Evolutionary conservation across 2,329 filamentous ascomycete species (phyloP).

Genomic region (Colletotrichum simmondsii): DNA sequence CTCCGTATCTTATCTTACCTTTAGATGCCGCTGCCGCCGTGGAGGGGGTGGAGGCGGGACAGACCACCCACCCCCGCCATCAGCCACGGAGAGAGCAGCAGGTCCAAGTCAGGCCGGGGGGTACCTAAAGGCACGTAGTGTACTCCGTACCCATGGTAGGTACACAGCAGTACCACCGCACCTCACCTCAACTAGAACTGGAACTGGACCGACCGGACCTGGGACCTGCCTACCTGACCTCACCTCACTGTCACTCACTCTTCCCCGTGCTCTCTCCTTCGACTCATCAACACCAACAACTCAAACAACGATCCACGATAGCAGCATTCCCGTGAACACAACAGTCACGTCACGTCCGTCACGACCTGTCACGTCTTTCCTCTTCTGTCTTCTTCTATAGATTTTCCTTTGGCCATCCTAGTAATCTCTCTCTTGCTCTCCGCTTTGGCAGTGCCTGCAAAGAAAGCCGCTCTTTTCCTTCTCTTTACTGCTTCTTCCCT

Average conservation of each 20-base stretch:
- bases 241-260: constrained; percentile 27
- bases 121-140: constrained; percentile 10
- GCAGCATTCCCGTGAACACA: constrained; percentile 33
- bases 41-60: constrained; percentile 1
- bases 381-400: constrained; percentile 33
- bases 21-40: not conserved
- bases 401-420: constrained; percentile 16
- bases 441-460: constrained; percentile 31
- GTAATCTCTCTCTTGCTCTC: constrained; percentile 29
- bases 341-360: constrained; percentile 32
- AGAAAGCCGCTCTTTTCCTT: constrained; percentile 29
- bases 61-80: not conserved
- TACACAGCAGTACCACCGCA: not conserved
- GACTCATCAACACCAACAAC: constrained; percentile 35
- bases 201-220: constrained; percentile 1
- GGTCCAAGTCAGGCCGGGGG: no score
- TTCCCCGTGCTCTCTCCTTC: constrained; percentile 25
- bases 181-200: not conserved
- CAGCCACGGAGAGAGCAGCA: no score
- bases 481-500: constrained; percentile 25
- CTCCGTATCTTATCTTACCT: constrained; percentile 26
- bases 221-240: constrained; percentile 13
- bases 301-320: constrained; percentile 20
- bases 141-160: no score
- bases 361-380: constrained; percentile 27